These are phyloP conservation scores for Rosa lucieae DNA, from an alignment of 306 rosid genomes.

Conservation along the genomic window DNA sequence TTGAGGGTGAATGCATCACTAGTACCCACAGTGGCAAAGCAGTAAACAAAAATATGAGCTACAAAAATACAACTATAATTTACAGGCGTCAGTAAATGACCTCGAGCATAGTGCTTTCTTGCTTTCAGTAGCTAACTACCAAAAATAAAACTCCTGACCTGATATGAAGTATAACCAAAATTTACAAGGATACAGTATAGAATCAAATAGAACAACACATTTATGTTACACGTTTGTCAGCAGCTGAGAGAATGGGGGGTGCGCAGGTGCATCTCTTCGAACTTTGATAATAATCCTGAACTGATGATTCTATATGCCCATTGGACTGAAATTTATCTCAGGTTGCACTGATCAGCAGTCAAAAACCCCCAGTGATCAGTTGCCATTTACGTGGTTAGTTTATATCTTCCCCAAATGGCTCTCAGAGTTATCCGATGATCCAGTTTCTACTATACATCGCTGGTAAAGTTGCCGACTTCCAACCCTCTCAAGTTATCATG, in stretches of 20 bases:
- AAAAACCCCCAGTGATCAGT: conserved; percentile 21
- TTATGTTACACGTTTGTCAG: conserved; percentile 43
- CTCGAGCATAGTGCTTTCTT: not conserved
- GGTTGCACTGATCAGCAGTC: conserved; percentile 27
- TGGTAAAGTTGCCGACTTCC: conserved; percentile 20
- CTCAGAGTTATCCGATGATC: not conserved
- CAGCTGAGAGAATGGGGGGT: conserved; percentile 22
- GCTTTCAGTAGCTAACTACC: conserved; percentile 8
- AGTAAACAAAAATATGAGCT: not conserved
- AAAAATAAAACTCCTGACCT: not conserved
- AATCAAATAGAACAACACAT: not conserved
- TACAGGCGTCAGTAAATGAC: not conserved
- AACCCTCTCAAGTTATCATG: conserved; percentile 36
- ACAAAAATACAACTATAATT: not conserved
- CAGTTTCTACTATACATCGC: conserved; percentile 22
- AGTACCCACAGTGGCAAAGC: not conserved
- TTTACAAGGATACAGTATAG: conserved; percentile 35
- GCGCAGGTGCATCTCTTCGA: conserved; percentile 4
- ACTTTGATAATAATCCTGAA: conserved; percentile 12
- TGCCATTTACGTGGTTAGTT: not conserved
- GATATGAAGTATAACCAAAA: conserved; percentile 34
- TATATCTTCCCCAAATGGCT: not conserved
- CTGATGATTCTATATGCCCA: not conserved
- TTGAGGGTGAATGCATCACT: not conserved
- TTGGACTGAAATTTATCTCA: conserved; percentile 4